Evolutionary conservation across 164 flowering plant genomes (phyloP).

Genomic region (Tetracentron sinense): DNA sequence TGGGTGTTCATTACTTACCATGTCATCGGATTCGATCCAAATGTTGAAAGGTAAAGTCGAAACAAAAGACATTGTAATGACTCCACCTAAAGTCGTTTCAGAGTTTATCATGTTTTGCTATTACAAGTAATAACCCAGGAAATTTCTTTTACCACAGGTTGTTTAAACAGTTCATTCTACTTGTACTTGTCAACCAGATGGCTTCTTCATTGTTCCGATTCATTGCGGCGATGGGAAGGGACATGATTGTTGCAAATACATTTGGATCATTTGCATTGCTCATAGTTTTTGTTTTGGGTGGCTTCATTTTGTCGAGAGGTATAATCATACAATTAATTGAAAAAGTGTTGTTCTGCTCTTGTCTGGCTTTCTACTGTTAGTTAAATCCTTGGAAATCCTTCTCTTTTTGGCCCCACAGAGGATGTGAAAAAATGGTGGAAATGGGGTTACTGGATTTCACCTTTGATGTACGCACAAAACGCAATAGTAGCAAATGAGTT

Average conservation of each 20-base stretch:
- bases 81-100: no score
- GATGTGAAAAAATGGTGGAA: slow-evolving; percentile 43
- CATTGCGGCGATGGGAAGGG: slow-evolving; percentile 37
- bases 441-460: slow-evolving; percentile 50
- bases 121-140: no score
- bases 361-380: no score
- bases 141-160: slow-evolving; percentile 30
- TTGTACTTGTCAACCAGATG: slow-evolving; percentile 35
- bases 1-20: slow-evolving; percentile 47
- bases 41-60: slow-evolving; percentile 34
- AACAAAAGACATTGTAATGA: background rate
- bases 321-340: no score
- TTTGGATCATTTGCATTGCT: slow-evolving; percentile 41
- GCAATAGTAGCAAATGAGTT: slow-evolving; percentile 39
- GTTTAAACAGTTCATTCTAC: slow-evolving; percentile 39
- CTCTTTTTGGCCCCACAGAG: no score
- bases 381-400: no score
- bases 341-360: background rate
- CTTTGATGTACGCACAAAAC: slow-evolving; percentile 44
- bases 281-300: slow-evolving; percentile 36
- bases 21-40: slow-evolving; percentile 50
- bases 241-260: slow-evolving; percentile 47
- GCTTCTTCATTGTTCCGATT: slow-evolving; percentile 44
- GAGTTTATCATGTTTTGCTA: no score
- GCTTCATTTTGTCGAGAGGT: slow-evolving; percentile 45